phyloP scores from a whole-genome alignment of 345 rosid genomes.

The Erucastrum elatum region DNA sequence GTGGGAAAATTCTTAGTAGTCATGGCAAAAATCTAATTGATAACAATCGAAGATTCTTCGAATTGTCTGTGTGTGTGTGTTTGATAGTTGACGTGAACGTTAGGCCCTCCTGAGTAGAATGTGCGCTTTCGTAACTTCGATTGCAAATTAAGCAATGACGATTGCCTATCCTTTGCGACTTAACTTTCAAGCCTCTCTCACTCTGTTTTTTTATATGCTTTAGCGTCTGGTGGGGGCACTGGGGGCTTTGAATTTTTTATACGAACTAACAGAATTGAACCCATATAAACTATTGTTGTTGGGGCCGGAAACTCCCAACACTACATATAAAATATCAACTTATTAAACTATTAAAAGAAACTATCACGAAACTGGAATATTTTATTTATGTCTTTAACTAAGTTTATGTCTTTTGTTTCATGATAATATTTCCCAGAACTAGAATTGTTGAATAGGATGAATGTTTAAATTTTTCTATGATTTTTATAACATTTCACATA shows the following conservation, averaged over 20 bases:
- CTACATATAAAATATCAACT: neutral
- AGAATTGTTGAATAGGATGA: neutral
- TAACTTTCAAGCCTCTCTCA: conserved; percentile 49
- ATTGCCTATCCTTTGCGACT: conserved; percentile 41
- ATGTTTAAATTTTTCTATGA: neutral
- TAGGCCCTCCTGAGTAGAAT: conserved; percentile 40
- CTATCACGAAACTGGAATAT: neutral
- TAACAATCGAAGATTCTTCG: conserved; percentile 27
- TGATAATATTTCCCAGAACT: neutral
- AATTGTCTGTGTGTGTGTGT: conserved; percentile 27
- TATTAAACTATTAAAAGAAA: too few relatives aligned
- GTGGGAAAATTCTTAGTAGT: conserved; percentile 42
- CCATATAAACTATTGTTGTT: neutral
- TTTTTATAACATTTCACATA: neutral
- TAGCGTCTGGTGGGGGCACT: neutral
- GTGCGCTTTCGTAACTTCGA: conserved; percentile 49
- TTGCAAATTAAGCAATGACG: conserved; percentile 73
- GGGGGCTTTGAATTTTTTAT: neutral
- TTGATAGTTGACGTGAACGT: conserved; percentile 67
- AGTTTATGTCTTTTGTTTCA: too few relatives aligned
- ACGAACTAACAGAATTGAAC: neutral
- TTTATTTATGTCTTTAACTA: too few relatives aligned
- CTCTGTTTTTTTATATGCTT: neutral
- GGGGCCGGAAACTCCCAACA: neutral
- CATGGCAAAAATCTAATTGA: conserved; percentile 36